Conservation (phyloP, 805 yeast species). For the Saccharomyces eubayanus region DNA sequence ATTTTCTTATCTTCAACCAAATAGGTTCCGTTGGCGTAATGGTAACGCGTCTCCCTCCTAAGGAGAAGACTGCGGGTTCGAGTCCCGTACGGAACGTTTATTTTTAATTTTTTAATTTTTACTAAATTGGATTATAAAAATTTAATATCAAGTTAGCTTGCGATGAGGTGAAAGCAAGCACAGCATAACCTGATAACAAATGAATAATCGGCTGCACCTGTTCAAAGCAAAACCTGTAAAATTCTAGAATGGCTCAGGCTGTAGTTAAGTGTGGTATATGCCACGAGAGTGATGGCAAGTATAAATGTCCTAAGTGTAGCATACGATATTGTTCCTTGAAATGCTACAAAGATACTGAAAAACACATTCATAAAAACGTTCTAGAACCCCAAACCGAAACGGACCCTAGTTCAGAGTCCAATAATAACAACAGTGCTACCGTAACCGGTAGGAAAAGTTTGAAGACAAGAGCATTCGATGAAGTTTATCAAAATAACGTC, state of each 20-base stretch:
- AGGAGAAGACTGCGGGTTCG: conserved; percentile 64
- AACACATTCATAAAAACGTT: conserved; percentile 23
- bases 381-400: conserved; percentile 21
- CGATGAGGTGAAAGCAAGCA: conserved; percentile 1
- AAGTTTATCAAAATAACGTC: conserved; percentile 33
- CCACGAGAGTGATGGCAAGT: conserved; percentile 30
- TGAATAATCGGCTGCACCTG: background rate
- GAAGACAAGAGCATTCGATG: conserved; percentile 17
- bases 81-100: conserved; percentile 51
- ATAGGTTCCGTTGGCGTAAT: conserved; percentile 47
- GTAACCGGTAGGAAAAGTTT: background rate
- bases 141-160: conserved; percentile 2
- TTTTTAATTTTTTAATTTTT: conserved; percentile 2
- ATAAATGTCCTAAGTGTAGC: conserved; percentile 43
- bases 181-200: background rate
- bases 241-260: background rate
- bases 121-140: background rate
- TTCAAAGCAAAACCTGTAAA: background rate
- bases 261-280: conserved; percentile 30
- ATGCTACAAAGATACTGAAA: conserved; percentile 41
- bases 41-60: conserved; percentile 65
- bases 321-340: conserved; percentile 46
- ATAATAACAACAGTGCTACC: background rate
- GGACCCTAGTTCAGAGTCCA: background rate
- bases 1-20: background rate